A percentile compares a stretch with the other conserved stretches of the same genome.
phyloP scores from a whole-genome alignment of 345 rosid genomes.

The Arabidopsis arenosa region DNA sequence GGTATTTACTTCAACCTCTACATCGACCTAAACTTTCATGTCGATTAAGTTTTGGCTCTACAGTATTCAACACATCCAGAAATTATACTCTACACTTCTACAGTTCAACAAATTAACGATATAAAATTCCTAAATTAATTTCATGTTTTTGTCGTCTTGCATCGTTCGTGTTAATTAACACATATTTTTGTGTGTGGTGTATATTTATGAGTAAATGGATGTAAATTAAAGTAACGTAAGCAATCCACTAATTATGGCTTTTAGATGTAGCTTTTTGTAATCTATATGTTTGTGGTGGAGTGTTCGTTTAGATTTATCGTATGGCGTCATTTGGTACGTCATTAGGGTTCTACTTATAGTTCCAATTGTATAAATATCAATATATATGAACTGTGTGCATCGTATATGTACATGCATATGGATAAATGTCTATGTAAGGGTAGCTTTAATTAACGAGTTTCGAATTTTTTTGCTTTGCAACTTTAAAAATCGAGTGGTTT shows the following conservation, averaged over 20 bases:
- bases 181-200: constrained; percentile 15
- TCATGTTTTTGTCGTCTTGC: constrained; percentile 2
- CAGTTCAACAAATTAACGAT: background rate
- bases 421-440: constrained; percentile 17
- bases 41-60: background rate
- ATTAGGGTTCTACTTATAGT: constrained; percentile 11
- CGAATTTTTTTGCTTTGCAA: constrained; percentile 1
- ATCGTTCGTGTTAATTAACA: constrained; percentile 9
- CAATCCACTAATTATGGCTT: constrained; percentile 37
- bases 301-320: constrained; percentile 31
- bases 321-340: constrained; percentile 39
- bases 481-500: constrained; percentile 11
- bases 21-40: background rate
- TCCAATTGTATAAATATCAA: background rate
- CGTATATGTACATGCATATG: background rate
- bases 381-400: background rate
- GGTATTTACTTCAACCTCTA: no score
- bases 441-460: constrained; percentile 8
- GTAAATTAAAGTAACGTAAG: background rate
- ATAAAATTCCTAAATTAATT: background rate
- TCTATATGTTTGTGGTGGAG: constrained; percentile 38
- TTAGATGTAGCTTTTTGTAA: background rate
- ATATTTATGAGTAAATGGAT: constrained; percentile 27
- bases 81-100: background rate
- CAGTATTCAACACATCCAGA: background rate